Evolutionary conservation across 768 basidiomycete species (phyloP).

Genomic region (Termitomyces sp.): DNA sequence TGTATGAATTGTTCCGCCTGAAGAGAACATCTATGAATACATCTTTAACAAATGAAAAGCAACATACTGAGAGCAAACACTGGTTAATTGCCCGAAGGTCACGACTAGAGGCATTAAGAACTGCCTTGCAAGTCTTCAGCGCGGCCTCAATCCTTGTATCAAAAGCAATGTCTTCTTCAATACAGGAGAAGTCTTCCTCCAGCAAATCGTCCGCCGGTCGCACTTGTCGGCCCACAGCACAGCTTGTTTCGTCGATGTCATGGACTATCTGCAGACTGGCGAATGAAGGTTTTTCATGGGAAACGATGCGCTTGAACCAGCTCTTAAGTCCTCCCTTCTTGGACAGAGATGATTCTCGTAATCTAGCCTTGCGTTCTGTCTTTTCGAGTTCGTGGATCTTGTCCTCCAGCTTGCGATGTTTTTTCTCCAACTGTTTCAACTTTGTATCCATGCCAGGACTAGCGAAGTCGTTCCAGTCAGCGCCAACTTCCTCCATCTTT

Average conservation of each 20-base stretch:
- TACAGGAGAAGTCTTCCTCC: not conserved
- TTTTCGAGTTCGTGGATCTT: slow-evolving; percentile 23
- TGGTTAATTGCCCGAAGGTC: slow-evolving; percentile 55
- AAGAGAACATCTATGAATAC: not conserved
- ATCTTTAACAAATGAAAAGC: slow-evolving; percentile 2
- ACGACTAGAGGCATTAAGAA: slow-evolving; percentile 46
- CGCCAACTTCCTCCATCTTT: slow-evolving; percentile 10
- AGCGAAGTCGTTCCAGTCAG: slow-evolving; percentile 12
- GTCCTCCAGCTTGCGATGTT: slow-evolving; percentile 32
- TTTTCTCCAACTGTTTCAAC: slow-evolving; percentile 37
- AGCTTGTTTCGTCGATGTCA: slow-evolving; percentile 33
- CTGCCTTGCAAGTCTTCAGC: slow-evolving; percentile 37
- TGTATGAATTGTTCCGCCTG: slow-evolving; percentile 56
- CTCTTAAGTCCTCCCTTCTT: slow-evolving; percentile 49
- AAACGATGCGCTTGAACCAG: slow-evolving; percentile 60
- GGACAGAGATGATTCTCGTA: slow-evolving; percentile 20
- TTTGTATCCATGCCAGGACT: slow-evolving; percentile 25
- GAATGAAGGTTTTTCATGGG: slow-evolving; percentile 24
- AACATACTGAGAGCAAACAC: slow-evolving; percentile 45
- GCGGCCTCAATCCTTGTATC: slow-evolving; percentile 34
- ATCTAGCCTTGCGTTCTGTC: slow-evolving; percentile 15
- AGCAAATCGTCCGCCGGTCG: slow-evolving; percentile 13
- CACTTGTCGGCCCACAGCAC: slow-evolving; percentile 34
- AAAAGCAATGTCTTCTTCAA: slow-evolving; percentile 17
- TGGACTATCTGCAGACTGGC: slow-evolving; percentile 31